Base-by-base conservation (phyloP, 441 rosid species). In the Gossypium lobatum region DNA sequence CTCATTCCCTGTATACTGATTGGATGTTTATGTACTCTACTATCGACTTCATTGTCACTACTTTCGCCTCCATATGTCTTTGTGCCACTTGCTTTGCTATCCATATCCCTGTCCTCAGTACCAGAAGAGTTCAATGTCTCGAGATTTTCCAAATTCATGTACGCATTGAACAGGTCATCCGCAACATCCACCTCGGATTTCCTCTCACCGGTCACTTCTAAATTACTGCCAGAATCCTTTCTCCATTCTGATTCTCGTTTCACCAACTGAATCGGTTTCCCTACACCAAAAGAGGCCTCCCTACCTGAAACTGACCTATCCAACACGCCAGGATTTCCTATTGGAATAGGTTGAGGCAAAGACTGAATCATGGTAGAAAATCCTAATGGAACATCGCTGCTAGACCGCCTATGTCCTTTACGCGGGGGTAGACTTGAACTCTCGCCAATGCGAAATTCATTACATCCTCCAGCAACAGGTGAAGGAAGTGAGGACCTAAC, bases 41-140 rank as follows among this genome's bases (percentile, higher is more conserved):
- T 88, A 46, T 88, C 91, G 0, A 77, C 89, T 67, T 88, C 91
- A 20, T 88, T 85, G 60, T 88, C 91, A 61, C 89, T 88, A 75
- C 82, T 81, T 42, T 84, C 91, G 13, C 79, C 81, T 58, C 82
- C 89, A 78, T 79, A 80, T 3, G 79, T 81, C 76, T 83, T 87
- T 1, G 89, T 63, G 54, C 86, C 86, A 71, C 89, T 87, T 6
- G 82, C 88, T 66, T 85, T 80, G 53, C 86, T 84, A 50, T 83
- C 91, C 73, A 77, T 65, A 81, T 87, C 88, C 79, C 85, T 87
- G 46, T 84, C 91, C 70, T 87, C 91, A 1, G 86, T 83, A 6
- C 80, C 88, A 8, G 86, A 82, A 1, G 89, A 85, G 81, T 84
- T 87, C 81, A 84, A 74, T 4, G 85, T 62, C 78, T 85, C 89